Evolutionary conservation across 2,329 filamentous ascomycete genomes (phyloP).

Genomic region (Talaromyces rugulosus): DNA sequence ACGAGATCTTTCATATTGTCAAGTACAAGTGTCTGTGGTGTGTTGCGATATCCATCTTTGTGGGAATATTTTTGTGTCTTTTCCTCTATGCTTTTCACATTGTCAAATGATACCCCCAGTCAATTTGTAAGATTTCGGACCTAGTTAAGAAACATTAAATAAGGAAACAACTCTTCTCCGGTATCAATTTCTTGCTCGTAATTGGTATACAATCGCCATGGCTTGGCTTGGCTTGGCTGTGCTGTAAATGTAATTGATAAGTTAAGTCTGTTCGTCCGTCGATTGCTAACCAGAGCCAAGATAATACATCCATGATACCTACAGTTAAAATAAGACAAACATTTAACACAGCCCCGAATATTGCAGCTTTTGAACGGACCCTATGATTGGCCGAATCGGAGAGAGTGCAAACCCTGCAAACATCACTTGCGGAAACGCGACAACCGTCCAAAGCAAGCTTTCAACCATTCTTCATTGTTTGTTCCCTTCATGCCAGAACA

Average conservation of each 20-base stretch:
- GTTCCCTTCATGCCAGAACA: not conserved
- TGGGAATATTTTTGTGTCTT: slow-evolving; percentile 14
- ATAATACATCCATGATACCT: not conserved
- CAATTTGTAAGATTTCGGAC: not conserved
- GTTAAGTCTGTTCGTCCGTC: not conserved
- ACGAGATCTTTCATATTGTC: slow-evolving; percentile 9
- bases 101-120: slow-evolving; percentile 5
- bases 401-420: slow-evolving; percentile 13
- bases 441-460: not conserved
- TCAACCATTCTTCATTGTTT: not conserved
- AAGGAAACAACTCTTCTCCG: not conserved
- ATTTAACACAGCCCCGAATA: not conserved
- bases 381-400: not conserved
- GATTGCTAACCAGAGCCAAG: not conserved
- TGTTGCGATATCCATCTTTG: slow-evolving; percentile 10
- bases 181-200: not conserved
- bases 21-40: slow-evolving; percentile 14
- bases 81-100: slow-evolving; percentile 16
- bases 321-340: not conserved
- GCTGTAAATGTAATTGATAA: not conserved
- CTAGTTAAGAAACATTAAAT: not conserved
- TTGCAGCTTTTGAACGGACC: not conserved
- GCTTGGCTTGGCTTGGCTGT: not conserved
- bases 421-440: slow-evolving; percentile 1
- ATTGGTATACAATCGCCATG: not conserved